Conservation (phyloP, 257 asterid genomes). For the Ilex aquifolium region DNA sequence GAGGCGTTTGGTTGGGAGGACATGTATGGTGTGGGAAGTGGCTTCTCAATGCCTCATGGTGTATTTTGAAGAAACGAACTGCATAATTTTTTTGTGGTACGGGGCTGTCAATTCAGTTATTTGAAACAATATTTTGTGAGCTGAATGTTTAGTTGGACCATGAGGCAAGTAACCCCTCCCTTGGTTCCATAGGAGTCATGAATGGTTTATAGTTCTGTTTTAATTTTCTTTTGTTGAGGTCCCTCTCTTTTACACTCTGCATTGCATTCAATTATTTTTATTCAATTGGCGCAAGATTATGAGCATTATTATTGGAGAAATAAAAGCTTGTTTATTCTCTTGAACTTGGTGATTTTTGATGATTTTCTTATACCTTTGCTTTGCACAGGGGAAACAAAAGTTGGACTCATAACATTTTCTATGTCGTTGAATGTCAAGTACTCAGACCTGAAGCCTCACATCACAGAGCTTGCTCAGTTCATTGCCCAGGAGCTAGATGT, state of each 20-base stretch:
- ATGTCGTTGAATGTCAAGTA: constrained; percentile 53
- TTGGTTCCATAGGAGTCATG: neutral
- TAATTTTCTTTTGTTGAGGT: too few species aligned
- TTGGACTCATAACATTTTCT: constrained; percentile 59
- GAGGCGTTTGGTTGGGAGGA: too few species aligned
- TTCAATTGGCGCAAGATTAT: neutral
- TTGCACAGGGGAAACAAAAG: constrained; percentile 50
- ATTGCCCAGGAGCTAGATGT: constrained; percentile 60
- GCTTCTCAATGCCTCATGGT: too few species aligned
- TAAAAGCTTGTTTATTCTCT: neutral
- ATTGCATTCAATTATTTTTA: too few species aligned
- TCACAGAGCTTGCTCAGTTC: constrained; percentile 51
- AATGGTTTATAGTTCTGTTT: neutral
- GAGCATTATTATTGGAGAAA: neutral
- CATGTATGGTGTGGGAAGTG: too few species aligned
- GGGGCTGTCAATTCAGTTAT: too few species aligned
- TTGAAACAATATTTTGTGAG: neutral
- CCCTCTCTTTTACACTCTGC: neutral
- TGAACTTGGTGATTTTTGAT: constrained; percentile 8
- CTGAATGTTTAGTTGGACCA: neutral
- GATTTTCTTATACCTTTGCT: constrained; percentile 15
- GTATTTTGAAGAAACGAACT: too few species aligned
- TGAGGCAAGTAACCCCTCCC: neutral
- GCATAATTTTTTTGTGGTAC: too few species aligned
- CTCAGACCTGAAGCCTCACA: constrained; percentile 73